These are phyloP conservation scores for Yamadazyma kanchanaburiensis DNA, from an alignment of 1,139 yeast species.

Conservation along the genomic window DNA sequence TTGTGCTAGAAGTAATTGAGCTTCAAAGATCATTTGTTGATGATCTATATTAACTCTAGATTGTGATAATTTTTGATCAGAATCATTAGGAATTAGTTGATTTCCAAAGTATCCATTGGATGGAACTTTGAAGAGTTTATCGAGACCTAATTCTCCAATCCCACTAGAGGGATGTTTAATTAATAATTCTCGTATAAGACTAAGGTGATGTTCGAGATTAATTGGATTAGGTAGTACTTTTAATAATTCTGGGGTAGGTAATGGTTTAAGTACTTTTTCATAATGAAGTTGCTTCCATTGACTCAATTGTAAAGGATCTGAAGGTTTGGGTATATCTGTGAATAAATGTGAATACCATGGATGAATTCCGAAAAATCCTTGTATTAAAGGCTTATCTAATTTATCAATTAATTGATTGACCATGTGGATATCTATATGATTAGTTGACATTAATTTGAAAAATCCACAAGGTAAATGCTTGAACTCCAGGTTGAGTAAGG, in stretches of 20 bases:
- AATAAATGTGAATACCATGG: constrained; percentile 86
- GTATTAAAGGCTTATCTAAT: constrained; percentile 23
- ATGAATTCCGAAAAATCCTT: constrained; percentile 79
- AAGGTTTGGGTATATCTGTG: constrained; percentile 16
- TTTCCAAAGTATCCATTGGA: constrained; percentile 52
- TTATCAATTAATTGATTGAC: constrained; percentile 28
- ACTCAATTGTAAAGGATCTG: constrained; percentile 14
- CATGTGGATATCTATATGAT: constrained; percentile 44
- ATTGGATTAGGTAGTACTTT: constrained; percentile 61
- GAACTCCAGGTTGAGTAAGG: constrained; percentile 1
- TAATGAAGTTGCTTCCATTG: constrained; percentile 51
- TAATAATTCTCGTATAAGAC: constrained; percentile 18
- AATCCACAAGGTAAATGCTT: constrained; percentile 2
- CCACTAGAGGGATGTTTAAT: constrained; percentile 23
- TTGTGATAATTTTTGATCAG: constrained; percentile 28
- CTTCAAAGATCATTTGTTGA: constrained; percentile 51
- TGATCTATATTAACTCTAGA: constrained; percentile 60
- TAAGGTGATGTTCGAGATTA: constrained; percentile 35
- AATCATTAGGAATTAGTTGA: constrained; percentile 9
- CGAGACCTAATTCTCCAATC: constrained; percentile 91
- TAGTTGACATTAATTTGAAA: constrained; percentile 55
- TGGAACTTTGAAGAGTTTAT: constrained; percentile 71
- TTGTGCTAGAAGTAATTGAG: constrained; percentile 55
- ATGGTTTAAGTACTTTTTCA: constrained; percentile 41
- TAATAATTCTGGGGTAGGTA: constrained; percentile 40